Conservation (phyloP, 2,329 filamentous ascomycete species). For the Mycogone perniciosa region DNA sequence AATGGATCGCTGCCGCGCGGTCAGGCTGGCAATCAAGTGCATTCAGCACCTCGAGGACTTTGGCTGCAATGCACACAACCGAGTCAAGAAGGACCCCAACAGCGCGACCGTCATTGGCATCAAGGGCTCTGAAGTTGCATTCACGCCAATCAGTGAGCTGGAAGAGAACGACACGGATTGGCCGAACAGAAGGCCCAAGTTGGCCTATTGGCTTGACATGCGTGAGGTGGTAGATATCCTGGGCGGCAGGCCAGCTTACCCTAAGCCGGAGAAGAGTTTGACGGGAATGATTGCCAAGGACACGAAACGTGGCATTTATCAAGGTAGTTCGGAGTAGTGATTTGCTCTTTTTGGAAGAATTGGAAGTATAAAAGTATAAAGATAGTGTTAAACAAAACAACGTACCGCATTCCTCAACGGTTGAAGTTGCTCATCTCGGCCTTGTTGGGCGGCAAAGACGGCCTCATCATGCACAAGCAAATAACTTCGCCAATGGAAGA, state of each 20-base stretch:
- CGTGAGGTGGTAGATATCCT: slow-evolving; percentile 80
- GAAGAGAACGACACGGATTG: slow-evolving; percentile 88
- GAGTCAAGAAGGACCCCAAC: slow-evolving; percentile 66
- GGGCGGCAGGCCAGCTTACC: slow-evolving; percentile 60
- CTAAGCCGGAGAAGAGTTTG: slow-evolving; percentile 43
- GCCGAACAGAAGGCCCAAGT: slow-evolving; percentile 76
- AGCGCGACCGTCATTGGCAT: slow-evolving; percentile 85
- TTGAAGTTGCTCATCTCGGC: no score
- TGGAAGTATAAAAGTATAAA: background rate
- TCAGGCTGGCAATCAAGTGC: slow-evolving; percentile 87
- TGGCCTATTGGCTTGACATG: slow-evolving; percentile 78
- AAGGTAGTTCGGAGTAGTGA: background rate
- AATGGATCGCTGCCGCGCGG: slow-evolving; percentile 92
- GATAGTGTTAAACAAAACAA: slow-evolving; percentile 1
- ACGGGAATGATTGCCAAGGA: slow-evolving; percentile 53
- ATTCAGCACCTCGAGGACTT: slow-evolving; percentile 84
- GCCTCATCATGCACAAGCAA: no score
- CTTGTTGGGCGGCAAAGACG: no score
- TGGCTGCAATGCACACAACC: slow-evolving; percentile 56
- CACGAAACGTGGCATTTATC: slow-evolving; percentile 46
- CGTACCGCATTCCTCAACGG: no score
- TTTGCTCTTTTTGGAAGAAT: background rate
- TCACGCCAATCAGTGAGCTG: slow-evolving; percentile 71
- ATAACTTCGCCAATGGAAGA: no score
- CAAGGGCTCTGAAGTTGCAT: slow-evolving; percentile 82